Evolutionary conservation across 495 filamentous ascomycete genomes (phyloP).

Genomic region (Xylaria acuta): DNA sequence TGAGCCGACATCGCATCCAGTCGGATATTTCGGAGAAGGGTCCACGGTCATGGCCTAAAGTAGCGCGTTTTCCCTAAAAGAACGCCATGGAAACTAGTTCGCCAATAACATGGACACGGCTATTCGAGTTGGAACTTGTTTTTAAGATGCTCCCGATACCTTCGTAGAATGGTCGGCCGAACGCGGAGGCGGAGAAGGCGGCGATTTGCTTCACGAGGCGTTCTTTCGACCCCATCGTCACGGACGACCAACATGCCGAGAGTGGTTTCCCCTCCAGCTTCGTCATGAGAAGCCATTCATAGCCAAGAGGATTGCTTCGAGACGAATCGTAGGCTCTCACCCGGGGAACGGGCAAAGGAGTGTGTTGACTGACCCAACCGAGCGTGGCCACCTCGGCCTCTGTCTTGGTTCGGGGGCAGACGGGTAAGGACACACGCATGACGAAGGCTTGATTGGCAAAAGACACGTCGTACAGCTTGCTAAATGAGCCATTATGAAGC

Average conservation of each 20-base stretch:
- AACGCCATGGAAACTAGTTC: conserved; percentile 44
- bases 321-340: conserved; percentile 57
- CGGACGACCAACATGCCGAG: conserved; percentile 48
- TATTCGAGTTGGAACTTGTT: conserved; percentile 26
- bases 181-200: conserved; percentile 41
- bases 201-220: conserved; percentile 47
- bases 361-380: conserved; percentile 49
- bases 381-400: conserved; percentile 64
- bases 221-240: conserved; percentile 46
- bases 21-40: conserved; percentile 39
- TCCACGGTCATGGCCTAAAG: conserved; percentile 29
- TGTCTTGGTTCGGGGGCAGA: conserved; percentile 59
- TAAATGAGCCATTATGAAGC: conserved; percentile 38
- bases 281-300: conserved; percentile 67
- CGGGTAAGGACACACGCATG: conserved; percentile 60
- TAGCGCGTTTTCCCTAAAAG: conserved; percentile 43
- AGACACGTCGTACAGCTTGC: conserved; percentile 48
- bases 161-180: conserved; percentile 37
- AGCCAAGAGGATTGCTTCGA: conserved; percentile 54
- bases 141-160: conserved; percentile 48
- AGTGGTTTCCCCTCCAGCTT: conserved; percentile 51
- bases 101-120: conserved; percentile 25
- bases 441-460: conserved; percentile 40
- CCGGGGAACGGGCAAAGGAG: conserved; percentile 59
- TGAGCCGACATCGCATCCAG: conserved; percentile 38